Evolutionary conservation across 164 flowering plant genomes (phyloP), one percentile per base, ranked within the genome.

Genomic region (Sextonia rubra): DNA sequence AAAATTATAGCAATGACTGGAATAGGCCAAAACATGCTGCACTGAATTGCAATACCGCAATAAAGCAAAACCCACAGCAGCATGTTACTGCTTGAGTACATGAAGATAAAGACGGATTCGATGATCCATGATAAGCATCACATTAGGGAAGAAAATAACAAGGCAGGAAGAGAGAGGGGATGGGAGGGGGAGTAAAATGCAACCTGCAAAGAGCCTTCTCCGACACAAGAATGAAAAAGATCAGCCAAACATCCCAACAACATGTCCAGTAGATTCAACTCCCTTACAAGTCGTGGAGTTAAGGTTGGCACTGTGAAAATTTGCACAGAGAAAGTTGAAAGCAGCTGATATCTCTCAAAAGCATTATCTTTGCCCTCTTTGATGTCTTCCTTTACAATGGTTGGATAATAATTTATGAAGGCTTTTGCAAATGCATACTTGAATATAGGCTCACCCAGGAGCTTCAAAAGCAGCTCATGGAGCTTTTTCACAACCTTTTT

Each of bases 231-330:
- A 76, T 63, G 12, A 60, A 96, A 86, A 58, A 96, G 86, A 52
- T 86, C 87, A 68, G 72, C 89, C 81, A 96, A 73, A 80, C 97
- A 90, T 77, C 87, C 91, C 78, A 96, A 73, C 52, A 96, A 75
- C 71, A 85, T 71, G 15, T 68, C 81, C 49, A 93, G 78, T n/a
- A 96, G 85, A 77, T 92, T 80, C 86, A 80, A 77, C 81, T 96
- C 98, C 82, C 83, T 87, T 64, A 96, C 99, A 69, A 96, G 93
- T 24, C 85, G 84, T 27, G 87, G 94, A 5, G 98, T 90, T 49
- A 96, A 78, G 69, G 95, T 91, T 49, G 97, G 97, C 73, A 92
- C 99, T 6, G 99, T 93, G 47, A 93, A 83, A 68, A 96, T 92
- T 78, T 96, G 99, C 60, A 93, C 97, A 52, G 98, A 86, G 70